Base-by-base conservation (phyloP, 768 basidiomycete species). In the Lactarius quietus region DNA sequence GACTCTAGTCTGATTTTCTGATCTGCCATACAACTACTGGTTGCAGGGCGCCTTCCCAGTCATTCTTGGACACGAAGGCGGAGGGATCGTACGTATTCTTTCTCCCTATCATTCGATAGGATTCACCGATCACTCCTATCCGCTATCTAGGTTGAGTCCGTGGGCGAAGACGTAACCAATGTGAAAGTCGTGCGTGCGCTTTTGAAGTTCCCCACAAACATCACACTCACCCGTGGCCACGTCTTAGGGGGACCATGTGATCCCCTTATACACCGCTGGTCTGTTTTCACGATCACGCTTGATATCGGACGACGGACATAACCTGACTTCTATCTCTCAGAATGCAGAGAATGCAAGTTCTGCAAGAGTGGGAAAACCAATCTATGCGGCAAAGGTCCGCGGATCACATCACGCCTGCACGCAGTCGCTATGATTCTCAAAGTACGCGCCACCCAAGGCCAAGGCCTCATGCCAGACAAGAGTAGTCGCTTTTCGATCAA, bases 331-430 rank as follows among this genome's bases (percentile, higher is more conserved):
- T 65, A 56, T 60, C 28, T 29, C 41, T 15, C 61, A 74, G 95
- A 97, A 77, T 97, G 94, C 74, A 85, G 85, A 41, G 90, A 99
- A 78, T 99, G 97, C 81, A 98, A 98, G 77, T 98, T 98, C 81
- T 99, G 97, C 83, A 96, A 89, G 78, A 93, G 91, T 66, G 93
- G 92, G 61, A 98, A 98, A 83, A 99, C 97, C 63, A 99, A 99
- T 77, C 86, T 99, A n/a, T 99, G 96, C 74, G 90, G 95, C 67
- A 87, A 87, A 83, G 93, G 93, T 93, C 62, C 56, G 75, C 48
- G 10, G 33, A 12, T 59, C 35, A 23, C 41, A 23, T n/a, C 6
- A 26, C 23, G 14, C n/a, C 14, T 33, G 2, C 43, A n/a, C 7
- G 41, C 28, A 33, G 36, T 55, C 48, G 38, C 18, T 15, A 33